These are phyloP conservation scores for Stevia rebaudiana DNA, from an alignment of 140 eudicot species.

Conservation along the genomic window DNA sequence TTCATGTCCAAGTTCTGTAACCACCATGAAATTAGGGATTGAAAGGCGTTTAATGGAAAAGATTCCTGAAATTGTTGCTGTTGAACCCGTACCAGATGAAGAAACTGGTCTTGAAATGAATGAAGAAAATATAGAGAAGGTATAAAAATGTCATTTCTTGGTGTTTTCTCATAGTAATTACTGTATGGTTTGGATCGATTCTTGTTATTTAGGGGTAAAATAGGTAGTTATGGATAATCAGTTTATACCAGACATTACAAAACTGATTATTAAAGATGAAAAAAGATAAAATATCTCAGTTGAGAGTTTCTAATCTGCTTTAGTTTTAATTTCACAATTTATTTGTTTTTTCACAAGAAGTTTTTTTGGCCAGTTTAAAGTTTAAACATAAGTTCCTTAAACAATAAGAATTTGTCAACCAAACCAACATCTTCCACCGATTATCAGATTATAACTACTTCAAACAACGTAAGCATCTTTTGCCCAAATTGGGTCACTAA, in stretches of 20 bases:
- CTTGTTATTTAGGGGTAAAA: background rate
- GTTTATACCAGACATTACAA: background rate
- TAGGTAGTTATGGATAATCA: background rate
- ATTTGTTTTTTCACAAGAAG: too few species aligned
- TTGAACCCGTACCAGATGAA: slow-evolving; percentile 77
- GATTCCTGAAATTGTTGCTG: slow-evolving; percentile 87
- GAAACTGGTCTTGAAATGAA: slow-evolving; percentile 96
- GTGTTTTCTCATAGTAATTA: too few species aligned
- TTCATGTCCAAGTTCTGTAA: slow-evolving; percentile 83
- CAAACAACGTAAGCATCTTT: too few species aligned
- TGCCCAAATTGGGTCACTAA: too few species aligned
- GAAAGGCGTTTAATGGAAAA: slow-evolving; percentile 90
- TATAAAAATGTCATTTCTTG: slow-evolving; percentile 15
- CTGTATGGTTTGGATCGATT: background rate
- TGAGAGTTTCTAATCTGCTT: background rate
- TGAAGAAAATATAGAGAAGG: slow-evolving; percentile 88
- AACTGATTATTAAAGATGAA: background rate
- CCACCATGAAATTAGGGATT: slow-evolving; percentile 86
- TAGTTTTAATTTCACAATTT: background rate
- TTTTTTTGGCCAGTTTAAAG: too few species aligned
- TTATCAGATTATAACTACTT: too few species aligned
- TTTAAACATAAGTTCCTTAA: too few species aligned
- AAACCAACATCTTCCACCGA: too few species aligned
- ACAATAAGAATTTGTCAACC: too few species aligned
- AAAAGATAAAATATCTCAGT: background rate